Percentiles rank a stretch among this genome's conserved stretches.
Conservation (phyloP, 805 yeast genomes). For the Hanseniaspora nectarophila region DNA sequence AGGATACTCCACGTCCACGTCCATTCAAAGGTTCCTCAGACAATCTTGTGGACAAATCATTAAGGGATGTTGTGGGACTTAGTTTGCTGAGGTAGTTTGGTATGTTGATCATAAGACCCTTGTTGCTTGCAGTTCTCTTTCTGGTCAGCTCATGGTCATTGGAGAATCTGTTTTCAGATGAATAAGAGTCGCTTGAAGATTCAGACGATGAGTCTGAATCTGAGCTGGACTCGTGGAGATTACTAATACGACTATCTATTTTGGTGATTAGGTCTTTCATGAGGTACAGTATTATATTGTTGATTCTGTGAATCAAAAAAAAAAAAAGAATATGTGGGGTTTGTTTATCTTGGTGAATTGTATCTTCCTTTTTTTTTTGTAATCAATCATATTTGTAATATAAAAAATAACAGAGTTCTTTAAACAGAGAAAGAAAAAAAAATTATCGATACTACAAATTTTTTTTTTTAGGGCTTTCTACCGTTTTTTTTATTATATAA, state of each 20-base stretch:
- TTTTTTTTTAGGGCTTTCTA: too few relatives aligned
- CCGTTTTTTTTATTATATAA: too few relatives aligned
- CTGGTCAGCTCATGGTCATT: not conserved
- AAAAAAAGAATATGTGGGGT: too few relatives aligned
- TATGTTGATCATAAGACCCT: conserved; percentile 10
- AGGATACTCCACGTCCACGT: conserved; percentile 1
- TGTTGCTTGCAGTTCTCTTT: conserved; percentile 4
- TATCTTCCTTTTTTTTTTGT: too few relatives aligned
- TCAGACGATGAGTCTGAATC: not conserved
- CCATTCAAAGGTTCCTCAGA: not conserved
- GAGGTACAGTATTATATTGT: too few relatives aligned
- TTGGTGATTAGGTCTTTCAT: not conserved
- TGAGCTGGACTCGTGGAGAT: not conserved
- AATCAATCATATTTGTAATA: too few relatives aligned
- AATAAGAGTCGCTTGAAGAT: not conserved
- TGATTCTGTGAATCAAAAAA: too few relatives aligned
- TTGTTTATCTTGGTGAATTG: too few relatives aligned
- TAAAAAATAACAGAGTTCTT: too few relatives aligned
- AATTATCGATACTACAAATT: too few relatives aligned
- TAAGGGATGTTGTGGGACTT: conserved; percentile 8
- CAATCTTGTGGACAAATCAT: not conserved
- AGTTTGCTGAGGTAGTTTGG: conserved; percentile 9
- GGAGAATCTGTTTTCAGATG: not conserved
- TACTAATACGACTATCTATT: not conserved
- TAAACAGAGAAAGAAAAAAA: too few relatives aligned